These are phyloP conservation scores for Thraustochytrium sp. DNA, from an alignment of 352 stramenopile genomes.

Conservation along the genomic window DNA sequence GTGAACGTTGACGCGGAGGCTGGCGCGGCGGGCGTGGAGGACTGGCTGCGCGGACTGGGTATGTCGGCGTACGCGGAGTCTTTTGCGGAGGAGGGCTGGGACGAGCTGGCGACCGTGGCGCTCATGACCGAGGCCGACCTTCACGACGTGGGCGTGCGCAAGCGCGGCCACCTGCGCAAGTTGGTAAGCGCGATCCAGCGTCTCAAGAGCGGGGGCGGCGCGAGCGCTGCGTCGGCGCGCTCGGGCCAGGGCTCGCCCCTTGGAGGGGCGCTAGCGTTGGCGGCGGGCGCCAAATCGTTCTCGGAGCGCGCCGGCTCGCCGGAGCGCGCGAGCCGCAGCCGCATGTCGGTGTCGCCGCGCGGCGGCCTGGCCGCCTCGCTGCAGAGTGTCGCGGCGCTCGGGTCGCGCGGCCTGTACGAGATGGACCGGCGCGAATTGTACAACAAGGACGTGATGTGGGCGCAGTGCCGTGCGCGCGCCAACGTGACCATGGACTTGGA, in stretches of 20 bases:
- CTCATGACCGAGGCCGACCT: conserved; percentile 32
- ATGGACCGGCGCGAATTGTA: conserved; percentile 32
- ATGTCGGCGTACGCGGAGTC: background rate
- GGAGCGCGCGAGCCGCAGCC: background rate
- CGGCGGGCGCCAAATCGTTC: background rate
- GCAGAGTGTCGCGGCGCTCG: background rate
- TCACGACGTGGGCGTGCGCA: background rate
- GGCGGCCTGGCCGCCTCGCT: background rate
- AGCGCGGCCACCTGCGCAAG: conserved; percentile 40
- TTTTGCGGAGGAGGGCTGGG: conserved; percentile 39
- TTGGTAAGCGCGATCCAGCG: background rate
- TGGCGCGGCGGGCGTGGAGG: background rate
- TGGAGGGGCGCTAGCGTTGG: background rate
- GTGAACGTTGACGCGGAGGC: background rate
- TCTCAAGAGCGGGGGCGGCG: background rate
- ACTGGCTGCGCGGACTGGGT: background rate
- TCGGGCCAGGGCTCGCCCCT: too few relatives aligned
- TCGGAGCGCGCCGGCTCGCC: background rate
- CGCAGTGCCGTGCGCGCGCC: conserved; percentile 25
- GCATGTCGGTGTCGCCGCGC: background rate
- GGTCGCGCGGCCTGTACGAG: background rate
- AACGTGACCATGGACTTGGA: conserved; percentile 41
- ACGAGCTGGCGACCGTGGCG: conserved; percentile 22
- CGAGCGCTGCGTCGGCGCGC: background rate
- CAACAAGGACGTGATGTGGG: conserved; percentile 36